A percentile compares a stretch with the other conserved stretches of the same genome.
Conservation (phyloP, 306 rosid genomes). For the Sicyos edulis region DNA sequence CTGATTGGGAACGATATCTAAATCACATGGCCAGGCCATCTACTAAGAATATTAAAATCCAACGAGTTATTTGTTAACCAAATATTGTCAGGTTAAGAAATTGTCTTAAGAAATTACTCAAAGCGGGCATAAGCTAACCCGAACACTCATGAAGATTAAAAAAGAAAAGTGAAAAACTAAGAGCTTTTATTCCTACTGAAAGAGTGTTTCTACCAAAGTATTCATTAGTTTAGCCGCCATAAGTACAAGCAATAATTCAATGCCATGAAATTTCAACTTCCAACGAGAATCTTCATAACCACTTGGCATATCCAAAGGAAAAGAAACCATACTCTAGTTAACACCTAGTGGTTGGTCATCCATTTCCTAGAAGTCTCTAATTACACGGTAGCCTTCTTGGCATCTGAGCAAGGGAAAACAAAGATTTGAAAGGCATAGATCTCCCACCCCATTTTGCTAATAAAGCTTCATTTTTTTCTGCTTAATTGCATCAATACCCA, state of each 20-base stretch:
- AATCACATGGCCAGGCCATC: background rate
- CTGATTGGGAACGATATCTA: background rate
- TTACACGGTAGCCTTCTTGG: background rate
- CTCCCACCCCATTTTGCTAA: no score
- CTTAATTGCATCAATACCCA: no score
- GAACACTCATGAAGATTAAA: background rate
- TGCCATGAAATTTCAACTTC: background rate
- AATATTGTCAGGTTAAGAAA: background rate
- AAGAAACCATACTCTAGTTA: background rate
- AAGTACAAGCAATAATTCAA: background rate
- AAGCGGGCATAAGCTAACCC: background rate
- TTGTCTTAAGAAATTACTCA: background rate
- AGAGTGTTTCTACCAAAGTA: background rate
- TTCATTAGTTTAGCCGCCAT: background rate
- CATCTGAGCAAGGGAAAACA: background rate
- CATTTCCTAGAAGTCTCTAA: background rate
- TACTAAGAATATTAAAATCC: background rate
- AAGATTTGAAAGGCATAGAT: background rate
- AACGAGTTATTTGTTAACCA: background rate
- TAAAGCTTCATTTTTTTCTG: no score
- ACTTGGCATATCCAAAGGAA: no score
- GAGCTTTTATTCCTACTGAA: background rate
- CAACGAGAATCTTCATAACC: background rate
- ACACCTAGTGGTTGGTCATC: background rate
- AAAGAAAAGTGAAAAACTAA: background rate